Base-by-base conservation (phyloP, 495 filamentous ascomycete species). In the Oleoguttula mirabilis region DNA sequence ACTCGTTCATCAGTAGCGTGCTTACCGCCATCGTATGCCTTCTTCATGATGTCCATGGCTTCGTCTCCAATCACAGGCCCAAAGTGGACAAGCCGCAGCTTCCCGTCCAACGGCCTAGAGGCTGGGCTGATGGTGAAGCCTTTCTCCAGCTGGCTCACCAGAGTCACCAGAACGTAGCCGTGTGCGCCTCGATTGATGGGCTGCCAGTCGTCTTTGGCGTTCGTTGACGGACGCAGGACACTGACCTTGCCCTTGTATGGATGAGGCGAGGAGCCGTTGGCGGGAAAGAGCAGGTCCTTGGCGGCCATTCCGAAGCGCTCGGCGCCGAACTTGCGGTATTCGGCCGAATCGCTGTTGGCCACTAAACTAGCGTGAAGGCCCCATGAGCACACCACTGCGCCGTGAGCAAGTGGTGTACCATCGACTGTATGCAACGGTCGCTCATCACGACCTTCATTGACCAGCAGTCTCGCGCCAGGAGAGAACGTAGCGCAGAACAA, bases 291-390 rank as follows among this genome's bases (percentile, higher is more conserved):
- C 5, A 86, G 67, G 50, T 86, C 77, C 27, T 75, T 70, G 2
- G 83, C 88, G 0, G 84, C 86, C 69, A 90, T 79, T 41, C 77
- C 68, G 61, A 96, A 96, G 1, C 88, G 70, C 55, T 80, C 72
- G 2, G 65, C 66, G 4, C 88, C 88, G 55, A 73, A 74, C 41
- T 68, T 71, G 40, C 87, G 79, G 53, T 85, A 87, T 37, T 74
- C 79, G 1, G 68, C 60, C 0, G 87, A 84, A 54, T 94, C 87
- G 56, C 80, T 84, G 60, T 93, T 84, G 30, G 82, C 87, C 19
- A 96, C 87, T 0, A 96, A 63, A 11, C 75, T 70, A 24, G 88
- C 83, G 57, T 96, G 88, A 43, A 94, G 72, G 25, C 80, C 88
- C 75, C 87, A 93, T 48, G 78, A 84, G 21, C 77, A 76, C 10